Conservation (phyloP, 345 rosid genomes). For the Syzygium aqueum region DNA sequence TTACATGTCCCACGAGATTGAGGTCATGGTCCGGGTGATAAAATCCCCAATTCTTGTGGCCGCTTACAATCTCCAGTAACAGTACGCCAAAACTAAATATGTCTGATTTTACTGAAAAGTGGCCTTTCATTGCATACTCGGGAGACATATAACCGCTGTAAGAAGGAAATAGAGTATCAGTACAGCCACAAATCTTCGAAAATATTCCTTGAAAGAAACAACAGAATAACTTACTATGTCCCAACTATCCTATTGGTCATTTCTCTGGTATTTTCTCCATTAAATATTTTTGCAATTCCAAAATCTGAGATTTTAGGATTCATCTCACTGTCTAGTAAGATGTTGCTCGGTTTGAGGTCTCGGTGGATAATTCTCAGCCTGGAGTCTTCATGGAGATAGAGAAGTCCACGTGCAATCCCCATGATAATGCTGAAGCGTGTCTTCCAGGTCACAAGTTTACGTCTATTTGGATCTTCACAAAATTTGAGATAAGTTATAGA, state of each 20-base stretch:
- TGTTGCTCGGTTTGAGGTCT: constrained; percentile 29
- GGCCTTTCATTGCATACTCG: constrained; percentile 32
- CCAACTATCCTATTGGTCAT: constrained; percentile 23
- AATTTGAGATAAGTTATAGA: background rate
- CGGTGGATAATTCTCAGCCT: constrained; percentile 30
- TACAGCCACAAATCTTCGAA: background rate
- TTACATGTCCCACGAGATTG: constrained; percentile 26
- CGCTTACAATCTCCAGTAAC: constrained; percentile 31
- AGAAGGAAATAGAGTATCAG: background rate
- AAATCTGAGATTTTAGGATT: constrained; percentile 36
- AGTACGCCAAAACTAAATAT: constrained; percentile 37
- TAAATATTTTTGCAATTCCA: constrained; percentile 25
- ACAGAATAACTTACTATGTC: constrained; percentile 20
- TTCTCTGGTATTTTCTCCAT: constrained; percentile 3
- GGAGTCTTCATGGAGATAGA: constrained; percentile 33
- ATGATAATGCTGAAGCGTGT: constrained; percentile 17
- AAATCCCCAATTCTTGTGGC: constrained; percentile 16
- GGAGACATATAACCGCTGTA: constrained; percentile 42
- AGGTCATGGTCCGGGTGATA: constrained; percentile 3
- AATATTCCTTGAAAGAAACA: background rate
- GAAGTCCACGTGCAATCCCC: constrained; percentile 30
- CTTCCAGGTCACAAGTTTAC: constrained; percentile 14
- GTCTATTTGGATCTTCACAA: constrained; percentile 7
- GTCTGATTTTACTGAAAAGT: constrained; percentile 32
- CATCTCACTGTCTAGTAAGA: constrained; percentile 19